Evolutionary conservation across 1,284 basidiomycete genomes (phyloP).

Genomic region (Ceratobasidium sp.): DNA sequence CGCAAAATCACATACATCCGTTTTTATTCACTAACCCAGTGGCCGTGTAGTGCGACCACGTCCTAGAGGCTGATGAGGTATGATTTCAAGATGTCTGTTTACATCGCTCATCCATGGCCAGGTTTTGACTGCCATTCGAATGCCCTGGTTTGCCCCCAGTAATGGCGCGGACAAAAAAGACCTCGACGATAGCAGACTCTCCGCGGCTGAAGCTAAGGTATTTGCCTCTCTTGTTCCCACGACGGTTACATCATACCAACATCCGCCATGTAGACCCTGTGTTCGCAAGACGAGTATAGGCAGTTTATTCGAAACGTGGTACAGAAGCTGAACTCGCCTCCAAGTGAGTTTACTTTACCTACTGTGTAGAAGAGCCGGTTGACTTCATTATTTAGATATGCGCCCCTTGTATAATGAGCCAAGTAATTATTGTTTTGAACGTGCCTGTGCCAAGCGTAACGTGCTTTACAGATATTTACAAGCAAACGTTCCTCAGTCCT

Average conservation of each 20-base stretch:
- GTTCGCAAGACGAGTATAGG: not conserved
- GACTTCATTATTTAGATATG: constrained; percentile 2
- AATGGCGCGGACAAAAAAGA: not conserved
- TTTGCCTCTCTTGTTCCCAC: not conserved
- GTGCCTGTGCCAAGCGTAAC: not conserved
- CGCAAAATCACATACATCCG: not conserved
- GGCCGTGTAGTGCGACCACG: constrained; percentile 16
- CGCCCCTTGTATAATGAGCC: constrained; percentile 14
- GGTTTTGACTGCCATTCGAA: not conserved
- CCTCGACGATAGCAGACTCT: too few species aligned
- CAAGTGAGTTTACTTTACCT: not conserved
- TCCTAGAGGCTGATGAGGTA: constrained; percentile 29
- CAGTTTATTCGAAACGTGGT: not conserved
- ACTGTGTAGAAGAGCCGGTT: too few species aligned
- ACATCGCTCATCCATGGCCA: not conserved
- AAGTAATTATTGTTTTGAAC: not conserved
- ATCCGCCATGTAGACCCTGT: not conserved
- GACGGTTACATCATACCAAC: not conserved
- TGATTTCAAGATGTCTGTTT: not conserved
- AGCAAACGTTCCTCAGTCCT: not conserved
- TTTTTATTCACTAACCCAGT: not conserved
- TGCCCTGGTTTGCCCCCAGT: not conserved
- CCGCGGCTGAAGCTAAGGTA: not conserved
- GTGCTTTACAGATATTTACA: constrained; percentile 1
- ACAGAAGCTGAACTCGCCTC: not conserved